Conservation (phyloP, 495 filamentous ascomycete species). For the Cenococcum geophilum region DNA sequence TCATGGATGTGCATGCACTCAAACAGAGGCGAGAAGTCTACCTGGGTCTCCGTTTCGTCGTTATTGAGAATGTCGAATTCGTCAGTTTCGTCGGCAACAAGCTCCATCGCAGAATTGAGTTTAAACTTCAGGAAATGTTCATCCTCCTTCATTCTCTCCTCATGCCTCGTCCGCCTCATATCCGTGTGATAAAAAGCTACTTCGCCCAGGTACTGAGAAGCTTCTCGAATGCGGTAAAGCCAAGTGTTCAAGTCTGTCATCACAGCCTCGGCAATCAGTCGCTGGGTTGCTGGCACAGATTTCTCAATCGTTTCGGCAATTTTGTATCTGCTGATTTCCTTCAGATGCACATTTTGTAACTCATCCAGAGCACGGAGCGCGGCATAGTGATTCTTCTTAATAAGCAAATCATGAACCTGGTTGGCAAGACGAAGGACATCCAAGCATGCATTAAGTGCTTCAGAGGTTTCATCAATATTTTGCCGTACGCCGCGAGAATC, state of each 20-base stretch:
- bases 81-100: constrained; percentile 89
- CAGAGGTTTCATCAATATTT: constrained; percentile 90
- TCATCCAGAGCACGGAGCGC: constrained; percentile 92
- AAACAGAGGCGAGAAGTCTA: constrained; percentile 91
- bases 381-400: constrained; percentile 89
- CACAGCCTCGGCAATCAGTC: constrained; percentile 87
- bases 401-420: constrained; percentile 83
- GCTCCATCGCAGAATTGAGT: constrained; percentile 90
- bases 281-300: constrained; percentile 87
- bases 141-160: constrained; percentile 66
- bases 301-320: constrained; percentile 94
- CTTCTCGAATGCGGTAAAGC: constrained; percentile 94
- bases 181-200: constrained; percentile 96
- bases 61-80: constrained; percentile 94
- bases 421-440: constrained; percentile 91
- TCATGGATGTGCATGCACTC: constrained; percentile 97
- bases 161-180: constrained; percentile 74
- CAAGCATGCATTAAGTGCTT: constrained; percentile 82
- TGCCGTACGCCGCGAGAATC: constrained; percentile 87
- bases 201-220: constrained; percentile 89
- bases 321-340: constrained; percentile 87
- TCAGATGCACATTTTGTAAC: constrained; percentile 90
- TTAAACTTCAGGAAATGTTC: constrained; percentile 73
- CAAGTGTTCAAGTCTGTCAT: constrained; percentile 97
- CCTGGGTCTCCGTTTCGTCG: constrained; percentile 67